Evolutionary conservation across 345 rosid species (phyloP), one percentile per base, ranked within the genome.

Genomic region (Nephelium lappaceum): DNA sequence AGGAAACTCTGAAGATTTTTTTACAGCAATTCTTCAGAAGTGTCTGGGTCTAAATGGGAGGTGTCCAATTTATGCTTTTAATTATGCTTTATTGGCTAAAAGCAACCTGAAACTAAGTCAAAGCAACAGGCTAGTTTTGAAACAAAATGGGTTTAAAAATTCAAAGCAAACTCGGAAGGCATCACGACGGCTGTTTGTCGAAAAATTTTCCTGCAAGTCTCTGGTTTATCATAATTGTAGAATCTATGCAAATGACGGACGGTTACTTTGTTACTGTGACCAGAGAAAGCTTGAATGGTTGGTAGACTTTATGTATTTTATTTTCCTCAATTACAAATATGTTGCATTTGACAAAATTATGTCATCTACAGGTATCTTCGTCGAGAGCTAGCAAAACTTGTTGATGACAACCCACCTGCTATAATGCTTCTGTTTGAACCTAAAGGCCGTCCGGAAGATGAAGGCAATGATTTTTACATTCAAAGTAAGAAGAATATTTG

Each of bases 381-480:
- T 27, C 90, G 98, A 69, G 91, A 87, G 69, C 90, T 96, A 27
- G 99, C 98, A 9, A 93, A 94, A 82, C 89, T 92, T 72, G 85
- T 93, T 75, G 98, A 93, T 51, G 91, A 93, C 25, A 79, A 86
- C 23, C 98, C 99, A 31, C 97, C 93, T 70, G 94, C 97, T 53
- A 94, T 96, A 82, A 94, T 87, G 90, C 98, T 94, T 77, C 86
- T 90, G 72, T 96, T 96, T 75, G 98, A 96, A 77, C 99, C 98
- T 0, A 96, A 96, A 86, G 99, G 98, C 15, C 97, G 93, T 67
- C 99, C 98, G 6, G 99, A 96, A 84, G 98, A 96, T 85, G 98
- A 96, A 84, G 98, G 82, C 63, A 96, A 94, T 87, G 99, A 91
- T 57, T 96, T 96, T 82, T 96, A 96, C 80, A 94, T 93, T 66